Evolutionary conservation across 495 filamentous ascomycete genomes (phyloP), one percentile per base, ranked within the genome.

Genomic region (Penicillium pulvis): DNA sequence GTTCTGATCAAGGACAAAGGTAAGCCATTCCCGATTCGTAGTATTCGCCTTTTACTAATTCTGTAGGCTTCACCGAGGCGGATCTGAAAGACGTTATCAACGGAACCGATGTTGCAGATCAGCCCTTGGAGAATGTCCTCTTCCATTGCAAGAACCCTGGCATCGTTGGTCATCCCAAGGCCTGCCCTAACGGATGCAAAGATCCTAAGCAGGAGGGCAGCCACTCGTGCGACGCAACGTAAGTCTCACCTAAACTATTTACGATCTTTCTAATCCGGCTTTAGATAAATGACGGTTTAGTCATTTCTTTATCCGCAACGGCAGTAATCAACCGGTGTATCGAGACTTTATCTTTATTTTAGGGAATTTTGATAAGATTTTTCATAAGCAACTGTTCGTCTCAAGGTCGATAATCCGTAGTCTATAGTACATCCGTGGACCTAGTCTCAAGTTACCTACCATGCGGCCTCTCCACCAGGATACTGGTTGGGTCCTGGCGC

Each of bases 81-180:
- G 72, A 77, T 45, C 61, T 77, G 6, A 61, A 71, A 31, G 55
- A 61, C 28, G 69, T 64, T 1, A 46, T 77, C 28, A 69, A 71
- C 23, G 71, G 70, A 3, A 65, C 67, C 5, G 71, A 68, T n/a
- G 55, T 69, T 8, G 71, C 71, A 52, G 65, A 70, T 10, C 65
- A 69, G 42, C 63, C 70, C 14, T 2, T 74, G 6, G 57, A 68
- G 51, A 68, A 73, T 41, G 55, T 75, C 20, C 62, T 77, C 4
- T 74, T 71, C 43, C 74, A 77, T 31, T 77, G 74, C 62, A 77
- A 59, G 55, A 77, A 77, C 46, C 74, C 74, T 2, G 74, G 74
- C 5, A 56, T 56, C 23, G 67, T 77, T 23, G 74, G 72, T 8
- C 72, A 75, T 56, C 63, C 74, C 9, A 71, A 74, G 68, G 53